Evolutionary conservation across 1,139 yeast genomes (phyloP), one percentile per base, ranked within the genome.

Genomic region (Candida sp.): DNA sequence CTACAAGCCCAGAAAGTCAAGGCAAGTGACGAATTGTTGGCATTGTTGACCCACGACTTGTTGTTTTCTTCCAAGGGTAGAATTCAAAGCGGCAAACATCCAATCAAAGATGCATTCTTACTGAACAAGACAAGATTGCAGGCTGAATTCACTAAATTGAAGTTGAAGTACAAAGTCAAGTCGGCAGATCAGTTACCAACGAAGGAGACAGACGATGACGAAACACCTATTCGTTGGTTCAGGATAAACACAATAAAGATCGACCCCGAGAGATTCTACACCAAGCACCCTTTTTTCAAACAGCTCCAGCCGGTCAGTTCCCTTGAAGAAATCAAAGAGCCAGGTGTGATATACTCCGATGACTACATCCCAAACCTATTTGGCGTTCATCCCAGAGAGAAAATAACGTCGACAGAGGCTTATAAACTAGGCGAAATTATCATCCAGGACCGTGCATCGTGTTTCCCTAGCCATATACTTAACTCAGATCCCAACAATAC

Each of bases 401-500:
- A 83, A 58, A 69, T 91, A 26, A 86, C 93, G 25, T 66, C 81
- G 1, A 80, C 88, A 7, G 81, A 80, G 28, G 82, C 90, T 0
- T 94, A 94, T 67, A 74, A 81, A 50, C 71, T 77, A 8, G 99
- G 99, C 0, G 80, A 85, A 48, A 74, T 94, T 23, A 92, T 96
- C 51, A 90, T 94, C 53, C 99, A 94, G 69, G 99, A 94, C 65
- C 76, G 99, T 46, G 98, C 98, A 0, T 92, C 98, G 3, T 94
- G 99, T 67, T 91, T 94, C 63, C 99, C 99, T 0, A 97, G 96
- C 0, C 86, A 85, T 53, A 92, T 96, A 27, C 70, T 94, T 48
- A 76, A 82, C 55, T 58, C 63, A 46, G 73, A 72, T 49, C 88
- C 92, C 0, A 55, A 63, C 0, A 75, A 81, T 11, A 79, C 80